phyloP scores from a whole-genome alignment of 257 asterid genomes.

The Prunella vulgaris region DNA sequence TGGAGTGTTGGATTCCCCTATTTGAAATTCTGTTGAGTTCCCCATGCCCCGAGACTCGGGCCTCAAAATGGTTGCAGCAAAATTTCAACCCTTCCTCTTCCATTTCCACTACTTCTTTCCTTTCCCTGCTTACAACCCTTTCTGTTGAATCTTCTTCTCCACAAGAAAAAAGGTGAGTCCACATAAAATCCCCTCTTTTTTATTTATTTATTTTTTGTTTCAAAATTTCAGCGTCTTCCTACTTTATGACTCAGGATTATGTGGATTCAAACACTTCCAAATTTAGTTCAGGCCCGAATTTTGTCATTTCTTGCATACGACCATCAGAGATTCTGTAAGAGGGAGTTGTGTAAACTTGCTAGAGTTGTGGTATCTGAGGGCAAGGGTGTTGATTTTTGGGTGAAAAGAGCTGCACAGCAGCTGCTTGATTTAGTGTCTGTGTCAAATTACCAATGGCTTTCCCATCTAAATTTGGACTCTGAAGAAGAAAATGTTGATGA shows the following conservation, averaged over 20 bases:
- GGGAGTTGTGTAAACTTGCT: constrained; percentile 51
- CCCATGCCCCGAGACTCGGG: constrained; percentile 63
- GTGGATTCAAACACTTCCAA: constrained; percentile 61
- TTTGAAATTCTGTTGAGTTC: constrained; percentile 61
- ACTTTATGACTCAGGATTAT: constrained; percentile 41
- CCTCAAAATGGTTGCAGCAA: constrained; percentile 60
- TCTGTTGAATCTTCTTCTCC: constrained; percentile 37
- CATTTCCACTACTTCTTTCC: constrained; percentile 34
- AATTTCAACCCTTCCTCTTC: constrained; percentile 38
- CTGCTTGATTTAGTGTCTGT: constrained; percentile 55
- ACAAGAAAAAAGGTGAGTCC: constrained; percentile 30
- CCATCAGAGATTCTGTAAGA: constrained; percentile 39
- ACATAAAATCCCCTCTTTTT: background rate
- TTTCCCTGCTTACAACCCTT: constrained; percentile 33
- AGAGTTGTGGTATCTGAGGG: constrained; percentile 37
- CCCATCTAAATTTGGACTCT: constrained; percentile 55
- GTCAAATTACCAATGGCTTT: constrained; percentile 49
- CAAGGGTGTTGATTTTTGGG: constrained; percentile 59
- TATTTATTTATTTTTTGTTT: background rate
- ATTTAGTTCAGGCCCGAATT: constrained; percentile 56
- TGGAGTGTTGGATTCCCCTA: constrained; percentile 72
- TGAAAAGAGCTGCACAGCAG: constrained; percentile 59
- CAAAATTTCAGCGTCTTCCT: background rate
- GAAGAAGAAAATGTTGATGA: constrained; percentile 51
- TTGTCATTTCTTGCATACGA: constrained; percentile 56